Conservation (phyloP, 176 grass and related monocot genomes). For the Metroxylon sagu region DNA sequence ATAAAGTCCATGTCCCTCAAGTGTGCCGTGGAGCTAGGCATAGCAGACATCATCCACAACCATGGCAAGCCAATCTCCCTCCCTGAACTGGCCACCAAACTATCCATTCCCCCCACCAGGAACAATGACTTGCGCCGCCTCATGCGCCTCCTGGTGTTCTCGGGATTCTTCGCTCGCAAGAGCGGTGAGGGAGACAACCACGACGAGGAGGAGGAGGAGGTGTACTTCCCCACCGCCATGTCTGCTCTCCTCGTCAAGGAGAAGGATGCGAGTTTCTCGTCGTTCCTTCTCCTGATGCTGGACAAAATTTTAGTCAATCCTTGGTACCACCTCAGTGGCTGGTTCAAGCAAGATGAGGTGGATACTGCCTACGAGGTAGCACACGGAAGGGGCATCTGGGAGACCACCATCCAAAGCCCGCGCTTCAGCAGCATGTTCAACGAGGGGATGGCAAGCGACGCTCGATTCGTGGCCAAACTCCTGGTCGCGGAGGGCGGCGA, state of each 20-base stretch:
- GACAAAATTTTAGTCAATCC: no score
- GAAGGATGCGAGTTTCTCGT: background rate
- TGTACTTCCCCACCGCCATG: conserved; percentile 2
- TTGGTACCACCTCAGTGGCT: no score
- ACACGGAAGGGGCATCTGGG: no score
- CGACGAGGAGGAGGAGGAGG: background rate
- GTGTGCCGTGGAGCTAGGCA: conserved; percentile 10
- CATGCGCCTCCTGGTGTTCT: conserved; percentile 18
- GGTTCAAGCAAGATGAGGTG: no score
- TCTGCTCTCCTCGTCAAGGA: conserved; percentile 9
- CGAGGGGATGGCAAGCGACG: no score
- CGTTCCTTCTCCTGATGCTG: no score
- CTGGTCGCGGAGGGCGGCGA: no score
- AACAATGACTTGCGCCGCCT: conserved; percentile 5
- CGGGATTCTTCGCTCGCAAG: conserved; percentile 3
- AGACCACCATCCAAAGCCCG: no score
- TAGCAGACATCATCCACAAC: conserved; percentile 15
- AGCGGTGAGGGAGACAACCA: background rate
- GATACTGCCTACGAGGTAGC: no score
- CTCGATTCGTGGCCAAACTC: no score
- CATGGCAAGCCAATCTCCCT: conserved; percentile 8
- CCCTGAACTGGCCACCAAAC: background rate
- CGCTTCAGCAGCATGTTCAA: no score
- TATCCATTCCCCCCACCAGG: conserved; percentile 7
- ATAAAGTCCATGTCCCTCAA: conserved; percentile 14